These are phyloP conservation scores for Perkinsus chesapeaki DNA, from an alignment of 169 alveolate species.

Conservation along the genomic window DNA sequence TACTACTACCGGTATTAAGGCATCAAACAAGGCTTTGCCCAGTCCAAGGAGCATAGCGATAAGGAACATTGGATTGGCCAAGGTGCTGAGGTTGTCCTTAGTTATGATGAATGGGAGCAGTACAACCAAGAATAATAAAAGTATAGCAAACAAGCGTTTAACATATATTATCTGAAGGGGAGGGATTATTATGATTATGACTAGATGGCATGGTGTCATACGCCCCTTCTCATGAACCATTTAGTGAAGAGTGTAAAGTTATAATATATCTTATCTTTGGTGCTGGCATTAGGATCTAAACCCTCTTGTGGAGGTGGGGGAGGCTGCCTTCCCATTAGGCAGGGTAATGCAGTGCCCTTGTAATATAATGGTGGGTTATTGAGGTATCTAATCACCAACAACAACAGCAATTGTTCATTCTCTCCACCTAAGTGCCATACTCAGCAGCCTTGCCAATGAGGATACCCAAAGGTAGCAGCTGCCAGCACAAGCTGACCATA, in stretches of 20 bases:
- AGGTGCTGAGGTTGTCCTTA: not conserved
- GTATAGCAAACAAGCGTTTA: not conserved
- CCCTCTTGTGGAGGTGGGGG: not conserved
- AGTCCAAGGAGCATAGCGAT: not conserved
- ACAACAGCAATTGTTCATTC: not conserved
- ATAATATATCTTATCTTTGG: not conserved
- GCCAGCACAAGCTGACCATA: not conserved
- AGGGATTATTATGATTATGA: not conserved
- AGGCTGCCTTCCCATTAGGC: not conserved
- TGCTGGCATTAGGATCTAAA: not conserved
- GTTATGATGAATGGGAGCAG: not conserved
- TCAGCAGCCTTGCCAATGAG: not conserved
- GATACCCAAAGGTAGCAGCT: not conserved
- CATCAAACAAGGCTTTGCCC: not conserved
- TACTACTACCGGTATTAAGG: not conserved
- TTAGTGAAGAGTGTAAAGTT: not conserved
- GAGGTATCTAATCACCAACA: not conserved
- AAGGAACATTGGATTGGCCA: not conserved
- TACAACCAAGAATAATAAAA: not conserved
- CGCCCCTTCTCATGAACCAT: not conserved
- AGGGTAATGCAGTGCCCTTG: not conserved
- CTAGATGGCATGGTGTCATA: not conserved
- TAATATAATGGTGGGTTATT: conserved; percentile 1
- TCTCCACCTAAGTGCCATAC: too few species aligned
- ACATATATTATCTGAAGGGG: not conserved